Evolutionary conservation across 352 stramenopile genomes (phyloP).

Genomic region (Phytophthora ramorum): DNA sequence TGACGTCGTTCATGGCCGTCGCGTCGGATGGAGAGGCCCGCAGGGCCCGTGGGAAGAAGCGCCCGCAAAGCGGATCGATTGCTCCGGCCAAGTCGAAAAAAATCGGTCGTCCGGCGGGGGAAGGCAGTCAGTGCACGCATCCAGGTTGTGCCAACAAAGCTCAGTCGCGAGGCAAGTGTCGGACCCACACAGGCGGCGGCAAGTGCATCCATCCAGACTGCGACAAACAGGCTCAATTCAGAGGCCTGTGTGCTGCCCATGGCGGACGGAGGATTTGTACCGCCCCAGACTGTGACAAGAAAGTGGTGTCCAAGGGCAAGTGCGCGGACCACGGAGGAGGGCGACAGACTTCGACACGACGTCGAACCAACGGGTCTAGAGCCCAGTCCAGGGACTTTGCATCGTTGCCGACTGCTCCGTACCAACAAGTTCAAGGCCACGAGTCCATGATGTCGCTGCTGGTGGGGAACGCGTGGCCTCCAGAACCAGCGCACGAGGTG

Average conservation of each 20-base stretch:
- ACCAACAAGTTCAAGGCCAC: not conserved
- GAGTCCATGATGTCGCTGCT: slow-evolving; percentile 1
- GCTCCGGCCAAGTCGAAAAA: not conserved
- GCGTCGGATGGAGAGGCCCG: not conserved
- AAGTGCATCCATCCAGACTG: slow-evolving; percentile 19
- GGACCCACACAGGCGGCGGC: slow-evolving; percentile 25
- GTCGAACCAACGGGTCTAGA: not conserved
- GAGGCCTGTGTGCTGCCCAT: slow-evolving; percentile 25
- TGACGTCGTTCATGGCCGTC: not conserved
- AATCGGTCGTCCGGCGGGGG: not conserved
- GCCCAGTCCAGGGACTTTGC: too few relatives aligned
- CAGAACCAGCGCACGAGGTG: not conserved
- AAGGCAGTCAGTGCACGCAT: not conserved
- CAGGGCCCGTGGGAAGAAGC: not conserved
- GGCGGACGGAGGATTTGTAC: slow-evolving; percentile 21
- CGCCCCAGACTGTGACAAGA: slow-evolving; percentile 21
- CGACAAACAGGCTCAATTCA: slow-evolving; percentile 30
- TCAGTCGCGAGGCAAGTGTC: slow-evolving; percentile 12
- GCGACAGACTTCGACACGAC: not conserved
- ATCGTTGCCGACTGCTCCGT: not conserved
- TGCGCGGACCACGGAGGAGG: slow-evolving; percentile 31
- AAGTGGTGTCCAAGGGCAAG: slow-evolving; percentile 27
- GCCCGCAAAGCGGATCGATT: not conserved
- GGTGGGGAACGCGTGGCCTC: not conserved
- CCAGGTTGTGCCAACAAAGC: slow-evolving; percentile 24